These are phyloP conservation scores for Graphiopsis chlorocephala DNA, from an alignment of 2,329 filamentous ascomycete genomes.

Conservation along the genomic window DNA sequence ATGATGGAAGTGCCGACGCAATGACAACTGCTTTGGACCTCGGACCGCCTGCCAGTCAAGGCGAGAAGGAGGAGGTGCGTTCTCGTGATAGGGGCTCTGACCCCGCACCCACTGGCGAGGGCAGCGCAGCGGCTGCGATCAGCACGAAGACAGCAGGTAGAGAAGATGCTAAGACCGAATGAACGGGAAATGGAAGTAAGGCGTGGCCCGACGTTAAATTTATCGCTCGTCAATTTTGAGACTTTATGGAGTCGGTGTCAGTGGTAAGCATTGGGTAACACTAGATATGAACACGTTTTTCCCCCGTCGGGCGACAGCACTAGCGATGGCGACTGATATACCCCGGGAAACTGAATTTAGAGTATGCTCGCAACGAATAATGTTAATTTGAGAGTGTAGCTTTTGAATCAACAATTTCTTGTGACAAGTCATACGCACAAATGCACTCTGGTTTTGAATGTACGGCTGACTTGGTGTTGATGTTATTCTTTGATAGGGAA, in stretches of 20 bases:
- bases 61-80: neutral
- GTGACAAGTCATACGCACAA: neutral
- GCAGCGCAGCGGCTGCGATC: neutral
- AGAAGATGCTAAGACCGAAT: constrained; percentile 10
- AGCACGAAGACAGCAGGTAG: neutral
- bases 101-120: neutral
- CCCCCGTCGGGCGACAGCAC: neutral
- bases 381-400: neutral
- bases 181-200: neutral
- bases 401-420: neutral
- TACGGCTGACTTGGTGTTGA: neutral
- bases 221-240: neutral
- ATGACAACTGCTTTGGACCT: constrained; percentile 31
- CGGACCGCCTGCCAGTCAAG: constrained; percentile 23
- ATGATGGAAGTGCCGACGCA: constrained; percentile 1
- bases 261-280: neutral
- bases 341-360: neutral
- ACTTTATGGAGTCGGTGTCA: neutral
- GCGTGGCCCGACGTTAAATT: neutral
- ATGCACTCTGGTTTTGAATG: neutral
- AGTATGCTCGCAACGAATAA: neutral
- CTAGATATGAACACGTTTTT: neutral
- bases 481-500: neutral
- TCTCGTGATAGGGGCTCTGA: neutral
- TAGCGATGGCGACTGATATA: neutral